Conservation (phyloP, 73 alveolate species). For the Tetrahymena malaccensis region DNA sequence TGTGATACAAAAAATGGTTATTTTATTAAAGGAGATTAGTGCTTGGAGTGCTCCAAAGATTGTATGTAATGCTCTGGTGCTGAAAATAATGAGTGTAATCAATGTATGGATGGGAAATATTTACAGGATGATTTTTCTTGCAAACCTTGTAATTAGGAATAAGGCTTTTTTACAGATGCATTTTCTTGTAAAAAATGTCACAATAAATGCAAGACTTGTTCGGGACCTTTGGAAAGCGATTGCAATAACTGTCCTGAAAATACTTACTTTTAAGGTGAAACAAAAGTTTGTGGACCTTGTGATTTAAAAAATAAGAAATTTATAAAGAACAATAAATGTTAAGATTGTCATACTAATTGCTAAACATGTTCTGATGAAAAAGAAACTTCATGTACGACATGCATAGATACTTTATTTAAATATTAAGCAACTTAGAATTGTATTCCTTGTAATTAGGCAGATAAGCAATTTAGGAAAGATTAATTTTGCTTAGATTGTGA, state of each 20-base stretch:
- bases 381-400: not conserved
- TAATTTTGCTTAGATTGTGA: not conserved
- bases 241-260: not conserved
- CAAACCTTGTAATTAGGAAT: not conserved
- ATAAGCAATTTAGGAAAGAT: not conserved
- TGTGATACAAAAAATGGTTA: too few relatives aligned
- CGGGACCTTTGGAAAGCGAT: not conserved
- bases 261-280: not conserved
- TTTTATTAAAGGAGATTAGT: too few relatives aligned
- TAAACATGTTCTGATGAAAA: not conserved
- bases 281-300: not conserved
- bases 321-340: not conserved
- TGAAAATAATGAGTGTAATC: too few relatives aligned
- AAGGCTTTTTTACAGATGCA: too few relatives aligned
- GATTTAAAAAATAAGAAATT: not conserved
- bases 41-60: too few relatives aligned
- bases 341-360: not conserved
- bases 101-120: not conserved
- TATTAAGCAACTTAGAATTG: not conserved
- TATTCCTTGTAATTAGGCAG: not conserved
- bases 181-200: not conserved
- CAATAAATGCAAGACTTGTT: not conserved
- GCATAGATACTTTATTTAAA: not conserved
- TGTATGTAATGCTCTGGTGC: too few relatives aligned
- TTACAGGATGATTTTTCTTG: not conserved